phyloP scores from a whole-genome alignment of 179 eudicot genomes.

The Sideroxylon spinosum region DNA sequence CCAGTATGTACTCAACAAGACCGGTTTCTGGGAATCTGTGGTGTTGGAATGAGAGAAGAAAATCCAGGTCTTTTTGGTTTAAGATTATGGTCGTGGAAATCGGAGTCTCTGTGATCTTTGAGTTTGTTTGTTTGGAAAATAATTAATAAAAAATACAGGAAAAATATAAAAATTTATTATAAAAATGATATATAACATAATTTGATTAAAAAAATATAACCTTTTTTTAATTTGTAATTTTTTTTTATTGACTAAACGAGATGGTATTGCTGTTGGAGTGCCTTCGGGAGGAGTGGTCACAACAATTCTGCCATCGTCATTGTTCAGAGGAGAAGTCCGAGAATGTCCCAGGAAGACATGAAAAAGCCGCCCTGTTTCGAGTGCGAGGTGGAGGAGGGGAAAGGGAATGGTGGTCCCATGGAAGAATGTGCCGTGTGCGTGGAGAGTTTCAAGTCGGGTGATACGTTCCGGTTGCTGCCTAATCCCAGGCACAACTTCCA shows the following conservation, averaged over 20 bases:
- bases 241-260: no score
- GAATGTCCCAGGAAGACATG: conserved; percentile 27
- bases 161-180: no score
- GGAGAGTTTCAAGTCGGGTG: conserved; percentile 53
- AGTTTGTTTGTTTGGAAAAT: no score
- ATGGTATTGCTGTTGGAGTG: conserved; percentile 51
- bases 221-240: no score
- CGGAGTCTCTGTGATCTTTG: conserved; percentile 34
- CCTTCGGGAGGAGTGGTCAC: conserved; percentile 25
- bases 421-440: conserved; percentile 65
- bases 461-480: conserved; percentile 57
- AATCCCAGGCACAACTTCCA: conserved; percentile 64
- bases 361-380: conserved; percentile 31
- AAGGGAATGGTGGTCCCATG: neutral
- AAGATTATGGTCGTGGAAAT: conserved; percentile 30
- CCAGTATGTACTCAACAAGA: neutral
- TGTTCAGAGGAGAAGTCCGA: conserved; percentile 15
- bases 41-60: conserved; percentile 7
- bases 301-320: no score
- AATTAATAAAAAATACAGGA: no score
- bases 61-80: neutral
- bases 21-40: no score
- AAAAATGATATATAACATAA: no score
- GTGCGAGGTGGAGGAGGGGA: conserved; percentile 17
- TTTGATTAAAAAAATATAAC: no score